Evolutionary conservation across 768 basidiomycete genomes (phyloP).

Genomic region (Mycena venus): DNA sequence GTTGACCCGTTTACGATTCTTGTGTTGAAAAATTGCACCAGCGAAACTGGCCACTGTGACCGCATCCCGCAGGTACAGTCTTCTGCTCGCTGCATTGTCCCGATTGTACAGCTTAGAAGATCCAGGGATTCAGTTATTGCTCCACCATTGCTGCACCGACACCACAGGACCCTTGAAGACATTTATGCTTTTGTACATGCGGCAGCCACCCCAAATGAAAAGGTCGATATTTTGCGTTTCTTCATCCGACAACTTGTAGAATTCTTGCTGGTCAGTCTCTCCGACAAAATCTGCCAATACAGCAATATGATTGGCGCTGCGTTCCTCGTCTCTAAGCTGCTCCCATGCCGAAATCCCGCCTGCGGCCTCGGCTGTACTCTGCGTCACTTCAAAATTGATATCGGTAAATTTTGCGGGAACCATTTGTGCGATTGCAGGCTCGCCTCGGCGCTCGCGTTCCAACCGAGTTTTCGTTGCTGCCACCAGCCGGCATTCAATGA

Average conservation of each 20-base stretch:
- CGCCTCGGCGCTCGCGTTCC: constrained; percentile 5
- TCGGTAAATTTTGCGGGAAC: neutral
- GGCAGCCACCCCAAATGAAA: constrained; percentile 8
- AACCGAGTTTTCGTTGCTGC: neutral
- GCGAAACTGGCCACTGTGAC: too few relatives aligned
- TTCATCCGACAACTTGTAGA: neutral
- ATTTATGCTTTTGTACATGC: constrained; percentile 44
- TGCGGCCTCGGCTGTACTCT: neutral
- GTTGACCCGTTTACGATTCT: neutral
- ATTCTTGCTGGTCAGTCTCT: neutral
- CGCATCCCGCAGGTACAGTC: too few relatives aligned
- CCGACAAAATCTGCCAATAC: constrained; percentile 24
- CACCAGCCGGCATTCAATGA: neutral
- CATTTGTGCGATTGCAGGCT: neutral
- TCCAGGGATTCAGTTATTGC: constrained; percentile 11
- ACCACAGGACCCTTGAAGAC: constrained; percentile 36
- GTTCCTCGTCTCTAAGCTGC: constrained; percentile 21
- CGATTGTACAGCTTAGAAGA: constrained; percentile 37
- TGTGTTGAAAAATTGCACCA: neutral
- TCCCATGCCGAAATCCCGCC: constrained; percentile 24
- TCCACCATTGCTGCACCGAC: constrained; percentile 31
- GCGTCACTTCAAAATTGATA: neutral
- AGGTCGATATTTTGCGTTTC: constrained; percentile 1
- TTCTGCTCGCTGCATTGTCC: constrained; percentile 38
- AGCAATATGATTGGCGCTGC: neutral